These are phyloP conservation scores for Tetrapisispora pingtungensis DNA, from an alignment of 805 yeast genomes.

Conservation along the genomic window DNA sequence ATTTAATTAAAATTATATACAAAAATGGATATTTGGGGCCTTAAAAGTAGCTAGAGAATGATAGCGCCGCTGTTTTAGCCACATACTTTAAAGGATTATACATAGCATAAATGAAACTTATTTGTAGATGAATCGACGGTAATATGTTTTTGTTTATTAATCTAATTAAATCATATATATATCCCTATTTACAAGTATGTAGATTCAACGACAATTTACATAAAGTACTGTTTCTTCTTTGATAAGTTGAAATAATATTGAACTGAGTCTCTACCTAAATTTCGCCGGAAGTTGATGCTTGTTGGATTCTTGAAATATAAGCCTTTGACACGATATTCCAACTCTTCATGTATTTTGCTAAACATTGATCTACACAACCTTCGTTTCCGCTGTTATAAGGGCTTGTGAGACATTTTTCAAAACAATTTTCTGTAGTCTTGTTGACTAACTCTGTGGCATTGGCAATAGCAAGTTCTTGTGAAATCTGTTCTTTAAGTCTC, in stretches of 20 bases:
- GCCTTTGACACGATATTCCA: slow-evolving; percentile 80
- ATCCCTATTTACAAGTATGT: too few species aligned
- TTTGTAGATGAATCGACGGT: too few species aligned
- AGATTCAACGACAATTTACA: too few species aligned
- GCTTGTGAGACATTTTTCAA: slow-evolving; percentile 58
- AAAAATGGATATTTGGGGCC: neutral
- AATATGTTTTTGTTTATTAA: too few species aligned
- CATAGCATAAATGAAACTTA: too few species aligned
- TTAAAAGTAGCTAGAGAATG: neutral
- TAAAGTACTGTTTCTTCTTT: too few species aligned
- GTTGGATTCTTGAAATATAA: slow-evolving; percentile 67
- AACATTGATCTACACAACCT: slow-evolving; percentile 64
- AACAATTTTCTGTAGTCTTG: slow-evolving; percentile 79
- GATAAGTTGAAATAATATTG: too few species aligned
- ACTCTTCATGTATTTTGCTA: slow-evolving; percentile 79
- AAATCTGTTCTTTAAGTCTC: slow-evolving; percentile 58
- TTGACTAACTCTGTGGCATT: slow-evolving; percentile 82
- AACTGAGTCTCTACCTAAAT: too few species aligned
- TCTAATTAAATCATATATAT: too few species aligned
- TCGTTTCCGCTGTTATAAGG: slow-evolving; percentile 55
- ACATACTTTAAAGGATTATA: too few species aligned
- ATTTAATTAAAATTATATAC: neutral
- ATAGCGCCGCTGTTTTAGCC: too few species aligned
- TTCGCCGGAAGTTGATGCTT: slow-evolving; percentile 31
- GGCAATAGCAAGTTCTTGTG: slow-evolving; percentile 81